phyloP scores from a whole-genome alignment of 1,284 basidiomycete genomes.

The Thecaphora frezii region DNA sequence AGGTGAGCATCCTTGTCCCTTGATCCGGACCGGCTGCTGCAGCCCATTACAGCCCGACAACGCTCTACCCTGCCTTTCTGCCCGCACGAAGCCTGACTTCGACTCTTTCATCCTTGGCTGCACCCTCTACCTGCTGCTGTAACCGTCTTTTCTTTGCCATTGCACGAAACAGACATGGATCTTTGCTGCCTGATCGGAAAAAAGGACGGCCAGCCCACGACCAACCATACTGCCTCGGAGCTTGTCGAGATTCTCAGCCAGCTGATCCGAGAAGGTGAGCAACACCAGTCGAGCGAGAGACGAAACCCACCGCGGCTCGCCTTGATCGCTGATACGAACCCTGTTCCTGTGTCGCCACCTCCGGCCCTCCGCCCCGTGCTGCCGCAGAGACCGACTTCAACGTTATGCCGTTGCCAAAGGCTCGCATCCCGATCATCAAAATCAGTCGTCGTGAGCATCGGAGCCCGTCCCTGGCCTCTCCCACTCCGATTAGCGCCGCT shows the following conservation, averaged over 20 bases:
- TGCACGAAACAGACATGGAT: conserved; percentile 79
- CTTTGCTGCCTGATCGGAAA: conserved; percentile 80
- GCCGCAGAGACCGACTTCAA: conserved; percentile 86
- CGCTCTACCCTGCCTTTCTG: too few relatives aligned
- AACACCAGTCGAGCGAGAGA: too few relatives aligned
- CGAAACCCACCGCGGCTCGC: too few relatives aligned
- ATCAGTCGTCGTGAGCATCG: conserved; percentile 68
- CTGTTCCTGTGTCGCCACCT: too few relatives aligned
- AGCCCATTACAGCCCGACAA: too few relatives aligned
- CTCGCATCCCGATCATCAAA: conserved; percentile 98
- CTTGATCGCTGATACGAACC: conserved; percentile 4
- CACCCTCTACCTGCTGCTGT: not conserved
- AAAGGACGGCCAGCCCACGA: conserved; percentile 18
- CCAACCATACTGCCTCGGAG: conserved; percentile 68
- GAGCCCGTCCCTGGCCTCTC: not conserved
- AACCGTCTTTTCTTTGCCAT: not conserved
- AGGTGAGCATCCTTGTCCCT: conserved; percentile 64
- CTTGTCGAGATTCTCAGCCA: conserved; percentile 91
- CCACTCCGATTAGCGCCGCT: not conserved
- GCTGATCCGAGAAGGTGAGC: conserved; percentile 72
- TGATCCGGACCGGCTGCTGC: not conserved
- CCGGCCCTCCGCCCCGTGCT: too few relatives aligned
- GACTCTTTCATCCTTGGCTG: too few relatives aligned
- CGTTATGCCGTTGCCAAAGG: conserved; percentile 93
- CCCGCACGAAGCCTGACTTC: too few relatives aligned